A percentile compares a stretch with the other conserved stretches of the same genome.
Evolutionary conservation across 495 filamentous ascomycete species (phyloP).

Genomic region (Podospora comata): DNA sequence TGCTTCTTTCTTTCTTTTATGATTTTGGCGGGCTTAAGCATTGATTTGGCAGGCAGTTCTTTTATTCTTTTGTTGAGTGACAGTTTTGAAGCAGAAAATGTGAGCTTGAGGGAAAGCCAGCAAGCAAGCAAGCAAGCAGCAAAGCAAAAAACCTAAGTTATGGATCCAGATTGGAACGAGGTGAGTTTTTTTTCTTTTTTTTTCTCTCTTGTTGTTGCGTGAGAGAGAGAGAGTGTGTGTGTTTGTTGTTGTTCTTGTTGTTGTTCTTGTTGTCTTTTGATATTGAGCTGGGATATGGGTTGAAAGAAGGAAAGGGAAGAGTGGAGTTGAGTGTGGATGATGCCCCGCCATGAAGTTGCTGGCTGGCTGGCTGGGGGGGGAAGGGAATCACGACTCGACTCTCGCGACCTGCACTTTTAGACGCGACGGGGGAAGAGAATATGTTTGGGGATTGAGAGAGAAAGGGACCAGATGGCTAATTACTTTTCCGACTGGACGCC

Average conservation of each 20-base stretch:
- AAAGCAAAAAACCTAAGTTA: conserved; percentile 15
- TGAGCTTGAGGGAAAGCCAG: not conserved
- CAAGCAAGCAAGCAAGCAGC: conserved; percentile 8
- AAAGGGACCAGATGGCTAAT: not conserved
- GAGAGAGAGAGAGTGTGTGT: too few species aligned
- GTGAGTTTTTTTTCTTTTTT: conserved; percentile 31
- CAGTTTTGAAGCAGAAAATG: not conserved
- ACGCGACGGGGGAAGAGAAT: not conserved
- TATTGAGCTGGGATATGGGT: conserved; percentile 1
- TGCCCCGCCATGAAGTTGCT: too few species aligned
- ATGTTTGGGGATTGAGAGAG: not conserved
- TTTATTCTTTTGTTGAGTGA: too few species aligned
- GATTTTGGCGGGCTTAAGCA: too few species aligned
- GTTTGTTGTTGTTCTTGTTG: not conserved
- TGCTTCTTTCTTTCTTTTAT: not conserved
- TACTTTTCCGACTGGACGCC: conserved; percentile 12
- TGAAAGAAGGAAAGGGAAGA: not conserved
- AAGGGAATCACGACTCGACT: too few species aligned
- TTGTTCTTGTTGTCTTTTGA: not conserved
- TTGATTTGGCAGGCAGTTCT: too few species aligned
- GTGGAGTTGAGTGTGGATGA: too few species aligned
- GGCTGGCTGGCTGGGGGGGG: too few species aligned
- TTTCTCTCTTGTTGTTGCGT: not conserved
- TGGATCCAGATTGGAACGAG: conserved; percentile 65
- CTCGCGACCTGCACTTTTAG: too few species aligned